These are phyloP conservation scores for Pichia occidentalis DNA, from an alignment of 805 yeast species.

Conservation along the genomic window DNA sequence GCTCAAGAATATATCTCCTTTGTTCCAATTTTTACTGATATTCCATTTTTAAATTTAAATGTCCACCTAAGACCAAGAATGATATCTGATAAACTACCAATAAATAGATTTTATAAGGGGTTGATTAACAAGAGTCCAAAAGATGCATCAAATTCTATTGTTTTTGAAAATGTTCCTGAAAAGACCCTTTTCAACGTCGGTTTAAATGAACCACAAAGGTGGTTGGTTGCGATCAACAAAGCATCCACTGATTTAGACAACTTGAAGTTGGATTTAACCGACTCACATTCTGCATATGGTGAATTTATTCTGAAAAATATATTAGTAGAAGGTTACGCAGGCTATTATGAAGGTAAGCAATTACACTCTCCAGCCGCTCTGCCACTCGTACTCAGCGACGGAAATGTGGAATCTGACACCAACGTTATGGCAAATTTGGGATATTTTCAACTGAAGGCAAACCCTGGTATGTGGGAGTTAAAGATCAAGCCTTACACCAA, in stretches of 20 bases:
- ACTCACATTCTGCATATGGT: conserved; percentile 33
- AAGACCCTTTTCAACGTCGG: conserved; percentile 48
- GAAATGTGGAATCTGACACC: conserved; percentile 41
- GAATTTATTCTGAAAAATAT: conserved; percentile 46
- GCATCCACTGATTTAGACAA: conserved; percentile 60
- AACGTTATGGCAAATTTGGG: conserved; percentile 76
- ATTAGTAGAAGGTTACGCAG: conserved; percentile 66
- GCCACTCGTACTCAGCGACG: conserved; percentile 34
- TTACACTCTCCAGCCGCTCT: conserved; percentile 44
- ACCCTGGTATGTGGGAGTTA: conserved; percentile 67
- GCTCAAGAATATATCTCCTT: conserved; percentile 59
- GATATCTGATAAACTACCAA: conserved; percentile 32
- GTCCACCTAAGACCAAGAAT: conserved; percentile 51
- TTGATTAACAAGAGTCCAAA: conserved; percentile 31
- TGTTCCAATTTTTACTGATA: conserved; percentile 28
- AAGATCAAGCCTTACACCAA: conserved; percentile 35
- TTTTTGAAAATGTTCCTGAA: conserved; percentile 45
- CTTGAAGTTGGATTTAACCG: conserved; percentile 39
- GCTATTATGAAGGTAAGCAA: conserved; percentile 32
- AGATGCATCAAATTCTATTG: conserved; percentile 16
- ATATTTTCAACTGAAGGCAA: conserved; percentile 69
- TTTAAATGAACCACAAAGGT: conserved; percentile 54
- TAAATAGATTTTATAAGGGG: conserved; percentile 55
- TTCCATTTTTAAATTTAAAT: conserved; percentile 47
- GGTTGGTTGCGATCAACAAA: conserved; percentile 55